A percentile compares a stretch with the other conserved stretches of the same genome.
Evolutionary conservation across 768 basidiomycete genomes (phyloP).

Genomic region (Rubroboletus satanas): DNA sequence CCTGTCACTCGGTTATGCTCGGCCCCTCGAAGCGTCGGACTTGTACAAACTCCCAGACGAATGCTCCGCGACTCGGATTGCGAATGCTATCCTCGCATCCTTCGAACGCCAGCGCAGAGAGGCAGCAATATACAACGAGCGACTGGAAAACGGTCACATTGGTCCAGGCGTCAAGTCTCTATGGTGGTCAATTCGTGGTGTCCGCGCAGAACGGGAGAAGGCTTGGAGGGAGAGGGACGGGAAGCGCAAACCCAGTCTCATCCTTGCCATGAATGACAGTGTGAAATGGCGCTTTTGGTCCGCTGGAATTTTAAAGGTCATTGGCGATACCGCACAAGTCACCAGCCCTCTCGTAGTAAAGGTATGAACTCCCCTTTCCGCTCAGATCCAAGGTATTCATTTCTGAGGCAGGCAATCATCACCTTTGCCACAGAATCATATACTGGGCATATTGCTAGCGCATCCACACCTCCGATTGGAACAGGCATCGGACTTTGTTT

Average conservation of each 20-base stretch:
- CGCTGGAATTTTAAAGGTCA: slow-evolving; percentile 52
- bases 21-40: slow-evolving; percentile 78
- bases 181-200: slow-evolving; percentile 56
- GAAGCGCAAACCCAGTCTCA: slow-evolving; percentile 57
- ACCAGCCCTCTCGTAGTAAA: slow-evolving; percentile 77
- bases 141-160: slow-evolving; percentile 62
- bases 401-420: slow-evolving; percentile 53
- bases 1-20: slow-evolving; percentile 68
- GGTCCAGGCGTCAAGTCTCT: slow-evolving; percentile 49
- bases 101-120: slow-evolving; percentile 54
- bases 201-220: slow-evolving; percentile 52
- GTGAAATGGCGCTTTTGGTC: slow-evolving; percentile 79
- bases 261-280: slow-evolving; percentile 71
- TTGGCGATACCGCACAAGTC: slow-evolving; percentile 70
- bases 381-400: background rate
- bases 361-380: slow-evolving; percentile 35
- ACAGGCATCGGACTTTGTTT: slow-evolving; percentile 74
- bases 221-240: slow-evolving; percentile 64
- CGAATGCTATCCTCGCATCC: slow-evolving; percentile 57
- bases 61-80: slow-evolving; percentile 56
- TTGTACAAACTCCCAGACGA: slow-evolving; percentile 72
- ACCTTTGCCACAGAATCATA: slow-evolving; percentile 67
- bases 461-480: slow-evolving; percentile 40
- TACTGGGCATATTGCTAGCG: slow-evolving; percentile 38
- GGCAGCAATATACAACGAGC: slow-evolving; percentile 68